Conservation (phyloP, 768 basidiomycete species). For the Mrakia blollopis region DNA sequence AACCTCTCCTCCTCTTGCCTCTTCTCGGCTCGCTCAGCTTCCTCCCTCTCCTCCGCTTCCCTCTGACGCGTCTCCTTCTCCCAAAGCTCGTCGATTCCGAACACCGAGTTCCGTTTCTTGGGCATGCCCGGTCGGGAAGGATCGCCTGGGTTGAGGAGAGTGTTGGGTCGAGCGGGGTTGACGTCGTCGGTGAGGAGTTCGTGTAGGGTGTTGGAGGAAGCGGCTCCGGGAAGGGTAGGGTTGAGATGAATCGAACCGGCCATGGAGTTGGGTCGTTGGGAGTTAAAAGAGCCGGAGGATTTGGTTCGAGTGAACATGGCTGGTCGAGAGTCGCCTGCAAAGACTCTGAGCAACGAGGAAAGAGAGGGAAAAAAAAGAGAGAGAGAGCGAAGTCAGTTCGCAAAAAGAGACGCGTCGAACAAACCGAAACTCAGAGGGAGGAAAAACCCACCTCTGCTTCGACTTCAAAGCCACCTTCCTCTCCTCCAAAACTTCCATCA, state of each 20-base stretch:
- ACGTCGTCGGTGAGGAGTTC: neutral
- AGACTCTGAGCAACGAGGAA: slow-evolving; percentile 3
- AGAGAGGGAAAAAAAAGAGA: too few species aligned
- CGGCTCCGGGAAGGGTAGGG: slow-evolving; percentile 21
- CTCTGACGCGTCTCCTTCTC: slow-evolving; percentile 28
- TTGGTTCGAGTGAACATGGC: slow-evolving; percentile 30
- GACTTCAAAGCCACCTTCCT: slow-evolving; percentile 24
- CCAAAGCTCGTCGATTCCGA: slow-evolving; percentile 30
- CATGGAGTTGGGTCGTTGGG: slow-evolving; percentile 20
- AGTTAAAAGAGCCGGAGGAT: neutral
- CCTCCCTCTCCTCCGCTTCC: slow-evolving; percentile 11
- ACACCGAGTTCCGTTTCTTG: slow-evolving; percentile 22
- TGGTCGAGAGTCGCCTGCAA: slow-evolving; percentile 30
- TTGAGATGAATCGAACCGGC: slow-evolving; percentile 19
- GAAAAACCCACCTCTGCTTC: slow-evolving; percentile 26
- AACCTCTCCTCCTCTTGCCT: slow-evolving; percentile 18
- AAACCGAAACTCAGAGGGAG: neutral
- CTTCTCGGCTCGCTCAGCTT: neutral
- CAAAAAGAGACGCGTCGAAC: neutral
- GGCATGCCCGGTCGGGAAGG: neutral
- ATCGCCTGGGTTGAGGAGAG: slow-evolving; percentile 3
- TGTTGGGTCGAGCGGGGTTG: slow-evolving; percentile 14
- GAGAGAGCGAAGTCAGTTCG: neutral
- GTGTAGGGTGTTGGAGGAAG: neutral
- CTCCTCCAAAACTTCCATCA: slow-evolving; percentile 32